Evolutionary conservation across 257 asterid species (phyloP).

Genomic region (Capsicum pubescens): DNA sequence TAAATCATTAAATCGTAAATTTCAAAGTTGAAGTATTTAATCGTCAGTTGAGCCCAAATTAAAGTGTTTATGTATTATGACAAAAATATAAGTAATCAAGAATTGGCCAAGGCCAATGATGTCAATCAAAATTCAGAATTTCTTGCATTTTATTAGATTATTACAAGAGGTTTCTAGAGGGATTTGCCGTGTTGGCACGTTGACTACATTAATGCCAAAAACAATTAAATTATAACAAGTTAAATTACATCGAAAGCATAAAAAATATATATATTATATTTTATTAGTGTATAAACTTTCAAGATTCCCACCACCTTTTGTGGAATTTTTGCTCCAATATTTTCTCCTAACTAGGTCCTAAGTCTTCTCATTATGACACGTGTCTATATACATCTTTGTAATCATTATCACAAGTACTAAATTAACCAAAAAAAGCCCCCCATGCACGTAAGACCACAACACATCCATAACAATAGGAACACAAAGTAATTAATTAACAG

Average conservation of each 20-base stretch:
- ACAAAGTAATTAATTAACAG: not conserved
- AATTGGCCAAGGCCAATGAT: not conserved
- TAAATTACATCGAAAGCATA: not conserved
- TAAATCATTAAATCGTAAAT: not conserved
- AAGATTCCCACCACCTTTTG: not conserved
- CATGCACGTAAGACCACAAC: slow-evolving; percentile 31
- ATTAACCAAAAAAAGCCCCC: slow-evolving; percentile 7
- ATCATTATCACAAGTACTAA: slow-evolving; percentile 16
- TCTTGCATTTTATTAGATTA: accelerated
- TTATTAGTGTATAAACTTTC: not conserved
- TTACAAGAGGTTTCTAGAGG: not conserved
- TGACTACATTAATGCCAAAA: not conserved
- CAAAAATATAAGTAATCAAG: not conserved
- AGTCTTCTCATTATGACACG: slow-evolving; percentile 9
- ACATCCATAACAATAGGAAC: slow-evolving; percentile 27
- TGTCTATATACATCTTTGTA: not conserved
- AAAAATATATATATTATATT: not conserved
- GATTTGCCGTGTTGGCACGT: not conserved
- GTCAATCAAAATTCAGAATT: not conserved
- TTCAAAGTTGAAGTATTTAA: not conserved
- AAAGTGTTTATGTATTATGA: too few relatives aligned
- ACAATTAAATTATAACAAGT: not conserved
- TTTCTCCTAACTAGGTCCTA: slow-evolving; percentile 17
- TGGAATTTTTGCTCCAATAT: not conserved
- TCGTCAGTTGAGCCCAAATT: too few relatives aligned